Evolutionary conservation across 352 stramenopile genomes (phyloP).

Genomic region (Globisporangium lucens): DNA sequence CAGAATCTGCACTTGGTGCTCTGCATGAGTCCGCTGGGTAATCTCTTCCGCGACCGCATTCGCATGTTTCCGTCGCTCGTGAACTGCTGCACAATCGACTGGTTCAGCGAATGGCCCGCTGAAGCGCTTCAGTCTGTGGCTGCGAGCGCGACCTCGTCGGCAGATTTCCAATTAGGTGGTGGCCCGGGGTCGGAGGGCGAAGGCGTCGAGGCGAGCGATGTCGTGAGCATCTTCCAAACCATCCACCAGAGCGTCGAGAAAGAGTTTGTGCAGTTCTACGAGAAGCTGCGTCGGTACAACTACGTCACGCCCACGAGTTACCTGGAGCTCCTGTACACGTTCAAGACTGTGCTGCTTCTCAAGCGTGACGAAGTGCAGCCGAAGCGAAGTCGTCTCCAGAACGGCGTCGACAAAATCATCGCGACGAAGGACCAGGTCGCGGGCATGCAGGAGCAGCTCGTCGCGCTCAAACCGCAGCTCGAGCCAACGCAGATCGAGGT

Average conservation of each 20-base stretch:
- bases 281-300: slow-evolving; percentile 87
- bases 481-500: slow-evolving; percentile 92
- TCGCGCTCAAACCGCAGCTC: slow-evolving; percentile 90
- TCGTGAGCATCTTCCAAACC: slow-evolving; percentile 79
- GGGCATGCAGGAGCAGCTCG: slow-evolving; percentile 90
- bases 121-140: slow-evolving; percentile 82
- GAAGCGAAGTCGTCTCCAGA: slow-evolving; percentile 83
- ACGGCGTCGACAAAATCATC: slow-evolving; percentile 92
- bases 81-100: slow-evolving; percentile 89
- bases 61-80: slow-evolving; percentile 90
- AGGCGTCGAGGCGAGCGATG: slow-evolving; percentile 34
- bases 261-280: slow-evolving; percentile 79
- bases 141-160: slow-evolving; percentile 49
- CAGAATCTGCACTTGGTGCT: slow-evolving; percentile 92
- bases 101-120: slow-evolving; percentile 86
- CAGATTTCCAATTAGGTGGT: slow-evolving; percentile 60
- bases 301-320: slow-evolving; percentile 95
- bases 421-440: slow-evolving; percentile 91
- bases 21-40: slow-evolving; percentile 91
- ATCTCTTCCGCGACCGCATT: slow-evolving; percentile 89
- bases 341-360: slow-evolving; percentile 86
- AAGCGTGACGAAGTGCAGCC: slow-evolving; percentile 89
- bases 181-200: slow-evolving; percentile 14
- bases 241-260: slow-evolving; percentile 91
- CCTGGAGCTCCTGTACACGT: slow-evolving; percentile 91